Evolutionary conservation across 1,284 basidiomycete genomes (phyloP), one percentile per base, ranked within the genome.

Genomic region (Vanrija sp.): DNA sequence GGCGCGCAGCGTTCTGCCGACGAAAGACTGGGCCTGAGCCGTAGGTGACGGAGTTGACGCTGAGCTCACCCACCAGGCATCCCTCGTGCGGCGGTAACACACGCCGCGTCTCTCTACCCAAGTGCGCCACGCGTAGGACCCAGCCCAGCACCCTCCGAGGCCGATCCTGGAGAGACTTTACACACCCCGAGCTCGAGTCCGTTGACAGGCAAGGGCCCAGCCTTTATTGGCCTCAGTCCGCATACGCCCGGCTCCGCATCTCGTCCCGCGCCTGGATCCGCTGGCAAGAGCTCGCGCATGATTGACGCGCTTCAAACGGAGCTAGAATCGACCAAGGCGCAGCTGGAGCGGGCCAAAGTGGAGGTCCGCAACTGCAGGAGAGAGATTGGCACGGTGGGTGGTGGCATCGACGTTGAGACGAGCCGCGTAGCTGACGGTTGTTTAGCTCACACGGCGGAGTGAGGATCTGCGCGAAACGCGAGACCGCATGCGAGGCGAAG

Each of bases 391-490:
- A 62, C 61, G 27, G 71, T 71, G 38, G 54, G 71, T 63, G 6
- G 24, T 37, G 14, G 10, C 3, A 10, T 23, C 2, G 56, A 20
- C 59, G 23, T 14, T 10, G 10, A 37, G 20, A 49, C 25, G 19
- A 8, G 12, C 49, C 45, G 36, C 39, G 39, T 20, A 4, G 12
- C 31, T 31, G 31, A 31, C 31, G 15, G 8, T 27, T 10, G 12
- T 14, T 31, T 52, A 75, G 69, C 59, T 76, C 19, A 73, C 72
- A 3, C 53, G 72, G n/a, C 68, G 71, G 52, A 71, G 59, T 18
- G 75, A 75, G 44, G 73, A 74, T 57, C 59, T 75, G 27, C 69
- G 71, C 45, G 73, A 75, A 49, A 73, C 71, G 3, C 65, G 67
- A 44, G 72, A 73, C 36, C 57, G 75, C 39, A 69, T 71, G 64